Evolutionary conservation across 1,284 basidiomycete species (phyloP), one percentile per base, ranked within the genome.

Genomic region (Papiliotrema fonsecae): DNA sequence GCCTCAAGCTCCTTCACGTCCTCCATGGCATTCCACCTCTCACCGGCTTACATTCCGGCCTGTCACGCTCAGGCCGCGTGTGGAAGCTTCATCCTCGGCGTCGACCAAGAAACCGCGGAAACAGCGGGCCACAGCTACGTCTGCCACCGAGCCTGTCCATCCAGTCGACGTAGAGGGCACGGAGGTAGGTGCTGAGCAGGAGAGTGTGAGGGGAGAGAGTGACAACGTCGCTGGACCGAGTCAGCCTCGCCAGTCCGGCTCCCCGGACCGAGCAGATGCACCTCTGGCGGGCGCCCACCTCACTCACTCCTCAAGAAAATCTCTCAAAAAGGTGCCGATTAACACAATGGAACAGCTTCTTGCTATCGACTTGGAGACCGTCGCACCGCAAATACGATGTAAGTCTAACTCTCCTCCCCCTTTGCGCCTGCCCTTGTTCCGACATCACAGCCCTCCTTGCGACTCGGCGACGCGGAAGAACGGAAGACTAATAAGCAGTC

Each of bases 31-130:
- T 28, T 51, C 47, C 28, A 60, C 58, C 3, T 34, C 39, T 13
- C 41, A 53, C 35, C 52, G 57, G 37, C 31, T 63, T 24, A 45
- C 49, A 24, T 53, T 63, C 42, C 55, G 52, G 27, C 54, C 49
- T n/a, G 46, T 63, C 28, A 48, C 31, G 4, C 18, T 39, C 19
- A 16, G 24, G 6, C 37, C 37, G 14, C 14, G 13, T 4, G 37
- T 13, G 3, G 18, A 39, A 39, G 37, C 16, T 10, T 5, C 14
- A 6, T 5, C 34, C 14, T 19, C 34, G 14, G 19, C 16, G 16
- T 19, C 30, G 9, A 16, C 34, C 16, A 35, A 35, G 14, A 35
- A 35, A 16, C 16, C 16, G 6, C 34, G 34, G 16, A 35, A 16
- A 35, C 16, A 5, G 5, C 34, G 14, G 14, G 16, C 34, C 34